These are phyloP conservation scores for Triangularia setosa DNA, from an alignment of 2,329 filamentous ascomycete genomes.

Conservation along the genomic window DNA sequence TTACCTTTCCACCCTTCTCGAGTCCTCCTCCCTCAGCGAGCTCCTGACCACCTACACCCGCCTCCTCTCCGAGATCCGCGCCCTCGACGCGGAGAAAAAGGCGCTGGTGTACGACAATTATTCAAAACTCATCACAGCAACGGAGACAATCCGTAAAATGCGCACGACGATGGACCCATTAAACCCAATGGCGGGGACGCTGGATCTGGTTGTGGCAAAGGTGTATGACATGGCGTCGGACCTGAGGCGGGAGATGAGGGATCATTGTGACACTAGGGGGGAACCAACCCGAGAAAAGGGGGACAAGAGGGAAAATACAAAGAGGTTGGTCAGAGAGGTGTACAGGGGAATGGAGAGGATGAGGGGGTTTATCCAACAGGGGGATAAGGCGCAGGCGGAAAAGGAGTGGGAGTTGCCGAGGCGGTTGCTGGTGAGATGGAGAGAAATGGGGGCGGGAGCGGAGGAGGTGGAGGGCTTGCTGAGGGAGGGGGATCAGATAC, in stretches of 20 bases:
- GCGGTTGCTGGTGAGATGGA: constrained; percentile 50
- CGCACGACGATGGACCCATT: constrained; percentile 75
- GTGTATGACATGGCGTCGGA: constrained; percentile 62
- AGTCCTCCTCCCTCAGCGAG: constrained; percentile 61
- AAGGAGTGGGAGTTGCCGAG: constrained; percentile 53
- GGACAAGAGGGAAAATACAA: constrained; percentile 37
- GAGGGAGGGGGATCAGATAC: constrained; percentile 51
- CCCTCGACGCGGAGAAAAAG: constrained; percentile 92
- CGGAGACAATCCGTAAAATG: constrained; percentile 85
- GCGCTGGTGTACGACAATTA: constrained; percentile 98
- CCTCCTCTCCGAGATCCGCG: constrained; percentile 75
- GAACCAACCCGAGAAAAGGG: constrained; percentile 20
- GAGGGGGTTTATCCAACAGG: constrained; percentile 53
- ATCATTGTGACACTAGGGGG: constrained; percentile 24
- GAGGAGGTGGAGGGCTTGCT: constrained; percentile 51
- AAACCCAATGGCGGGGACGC: constrained; percentile 67
- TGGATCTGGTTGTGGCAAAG: constrained; percentile 69
- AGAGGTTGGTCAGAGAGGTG: constrained; percentile 59
- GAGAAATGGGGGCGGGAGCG: constrained; percentile 51
- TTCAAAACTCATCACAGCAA: constrained; percentile 92
- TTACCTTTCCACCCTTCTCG: constrained; percentile 60
- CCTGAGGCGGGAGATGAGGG: constrained; percentile 51
- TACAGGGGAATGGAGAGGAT: constrained; percentile 59
- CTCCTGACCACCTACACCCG: constrained; percentile 67
- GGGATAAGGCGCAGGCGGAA: constrained; percentile 57